Evolutionary conservation across 305 asterid genomes (phyloP), one percentile per base, ranked within the genome.

Genomic region (Fraxinus latifolia): DNA sequence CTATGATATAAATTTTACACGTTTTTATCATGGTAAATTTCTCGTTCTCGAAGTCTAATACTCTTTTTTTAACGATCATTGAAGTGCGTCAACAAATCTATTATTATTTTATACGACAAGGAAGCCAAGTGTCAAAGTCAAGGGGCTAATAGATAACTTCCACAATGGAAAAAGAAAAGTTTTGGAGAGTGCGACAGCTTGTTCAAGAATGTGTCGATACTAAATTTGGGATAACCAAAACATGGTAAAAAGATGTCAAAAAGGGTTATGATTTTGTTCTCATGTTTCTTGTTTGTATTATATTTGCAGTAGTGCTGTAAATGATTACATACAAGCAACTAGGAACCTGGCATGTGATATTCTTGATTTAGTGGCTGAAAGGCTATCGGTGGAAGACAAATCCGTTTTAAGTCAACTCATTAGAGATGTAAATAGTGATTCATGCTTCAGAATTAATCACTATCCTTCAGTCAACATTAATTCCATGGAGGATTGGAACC

Each of bases 391-490:
- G 32, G 85, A 78, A 7, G 90, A 90, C 82, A 87, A 65, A 17
- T 78, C 85, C 27, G 79, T 86, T 37, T 90, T 90, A 14, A 93
- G 95, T 70, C 83, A 85, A 11, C 89, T 93, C 83, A 87, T 92
- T 7, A 67, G 53, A 25, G 89, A 91, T 68, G 77, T 9, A 4
- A 77, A 87, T 1, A 93, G 85, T 70, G 97, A 93, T 77, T 93
- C 95, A 5, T 93, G 94, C 85, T 88, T 93, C 87, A 77, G 93
- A 31, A 83, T 93, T 83, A 93, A 93, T 84, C 89, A 90, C 89
- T 93, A 91, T 79, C 94, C 93, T 72, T 78, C 89, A 0, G 6
- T 32, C 60, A 23, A 6, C 5, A 5, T 39, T 33, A 23, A 31
- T 37, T 12, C 42, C 36, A 14, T 58, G 31, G 60, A 32, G 12